Percentiles rank a stretch among this genome's conserved stretches.
These are phyloP conservation scores for Teratosphaeria viscida DNA, from an alignment of 2,329 filamentous ascomycete genomes.

Conservation along the genomic window DNA sequence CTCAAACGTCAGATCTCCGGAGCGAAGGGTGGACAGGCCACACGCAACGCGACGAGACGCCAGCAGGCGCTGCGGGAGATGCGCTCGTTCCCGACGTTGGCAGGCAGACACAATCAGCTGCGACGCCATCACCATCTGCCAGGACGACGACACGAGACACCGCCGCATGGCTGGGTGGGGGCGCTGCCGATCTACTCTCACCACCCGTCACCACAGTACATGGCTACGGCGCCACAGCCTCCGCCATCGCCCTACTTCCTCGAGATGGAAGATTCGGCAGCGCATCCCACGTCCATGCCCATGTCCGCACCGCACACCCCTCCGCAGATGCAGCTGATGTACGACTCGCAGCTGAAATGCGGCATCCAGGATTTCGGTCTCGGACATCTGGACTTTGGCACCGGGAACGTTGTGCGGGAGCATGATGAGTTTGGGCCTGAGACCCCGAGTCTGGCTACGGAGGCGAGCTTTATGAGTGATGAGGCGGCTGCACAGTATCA, in stretches of 20 bases:
- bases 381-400: slow-evolving; percentile 10
- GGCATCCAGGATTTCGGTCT: slow-evolving; percentile 8
- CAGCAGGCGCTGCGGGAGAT: slow-evolving; percentile 10
- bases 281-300: slow-evolving; percentile 1
- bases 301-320: slow-evolving; percentile 9
- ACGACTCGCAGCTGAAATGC: slow-evolving; percentile 3
- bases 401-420: slow-evolving; percentile 10
- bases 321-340: slow-evolving; percentile 3
- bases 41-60: slow-evolving; percentile 20
- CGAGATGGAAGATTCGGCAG: slow-evolving; percentile 5
- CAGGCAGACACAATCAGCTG: slow-evolving; percentile 5
- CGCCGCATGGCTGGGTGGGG: background rate
- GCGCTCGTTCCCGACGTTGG: slow-evolving; percentile 3
- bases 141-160: background rate
- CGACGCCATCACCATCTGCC: slow-evolving; percentile 2
- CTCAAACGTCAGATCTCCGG: slow-evolving; percentile 35
- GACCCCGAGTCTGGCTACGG: slow-evolving; percentile 19
- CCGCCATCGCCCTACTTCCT: slow-evolving; percentile 14
- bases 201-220: slow-evolving; percentile 1
- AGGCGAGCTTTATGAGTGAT: slow-evolving; percentile 19
- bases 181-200: background rate
- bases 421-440: slow-evolving; percentile 15
- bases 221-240: background rate
- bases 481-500: slow-evolving; percentile 9
- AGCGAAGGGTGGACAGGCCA: slow-evolving; percentile 35